phyloP scores from a whole-genome alignment of 78 protist genomes.

The Dictyostelium intermedium region DNA sequence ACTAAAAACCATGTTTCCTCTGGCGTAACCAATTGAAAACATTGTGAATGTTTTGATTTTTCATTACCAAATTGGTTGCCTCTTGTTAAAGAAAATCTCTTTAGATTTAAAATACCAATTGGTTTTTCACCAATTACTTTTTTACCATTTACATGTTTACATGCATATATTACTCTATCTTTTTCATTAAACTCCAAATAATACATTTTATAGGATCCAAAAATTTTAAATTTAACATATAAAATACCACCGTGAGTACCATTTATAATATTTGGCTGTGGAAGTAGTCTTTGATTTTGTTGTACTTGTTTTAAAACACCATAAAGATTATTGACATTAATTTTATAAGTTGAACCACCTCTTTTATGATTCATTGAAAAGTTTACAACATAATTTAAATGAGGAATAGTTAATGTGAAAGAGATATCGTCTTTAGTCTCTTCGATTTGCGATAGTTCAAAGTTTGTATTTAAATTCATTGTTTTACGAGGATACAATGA shows the following conservation, averaged over 20 bases:
- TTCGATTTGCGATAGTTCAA: background rate
- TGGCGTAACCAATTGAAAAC: background rate
- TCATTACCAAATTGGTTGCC: background rate
- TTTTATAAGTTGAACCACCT: background rate
- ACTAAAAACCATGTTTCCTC: background rate
- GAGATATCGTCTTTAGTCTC: background rate
- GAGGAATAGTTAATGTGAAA: background rate
- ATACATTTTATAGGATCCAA: background rate
- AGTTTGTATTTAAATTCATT: background rate
- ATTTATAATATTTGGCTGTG: background rate
- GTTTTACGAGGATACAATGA: background rate
- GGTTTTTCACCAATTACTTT: background rate
- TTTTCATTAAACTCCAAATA: background rate
- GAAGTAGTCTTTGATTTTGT: background rate
- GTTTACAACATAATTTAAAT: background rate
- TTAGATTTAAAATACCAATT: background rate
- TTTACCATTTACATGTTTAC: background rate
- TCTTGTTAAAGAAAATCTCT: background rate
- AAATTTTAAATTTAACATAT: background rate
- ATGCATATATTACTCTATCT: background rate
- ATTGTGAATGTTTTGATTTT: background rate
- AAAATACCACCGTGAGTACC: background rate
- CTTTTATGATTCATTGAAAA: background rate
- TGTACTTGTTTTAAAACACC: background rate
- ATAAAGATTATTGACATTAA: background rate